Conservation (phyloP, 306 rosid genomes). For the Begonia peltatifolia region DNA sequence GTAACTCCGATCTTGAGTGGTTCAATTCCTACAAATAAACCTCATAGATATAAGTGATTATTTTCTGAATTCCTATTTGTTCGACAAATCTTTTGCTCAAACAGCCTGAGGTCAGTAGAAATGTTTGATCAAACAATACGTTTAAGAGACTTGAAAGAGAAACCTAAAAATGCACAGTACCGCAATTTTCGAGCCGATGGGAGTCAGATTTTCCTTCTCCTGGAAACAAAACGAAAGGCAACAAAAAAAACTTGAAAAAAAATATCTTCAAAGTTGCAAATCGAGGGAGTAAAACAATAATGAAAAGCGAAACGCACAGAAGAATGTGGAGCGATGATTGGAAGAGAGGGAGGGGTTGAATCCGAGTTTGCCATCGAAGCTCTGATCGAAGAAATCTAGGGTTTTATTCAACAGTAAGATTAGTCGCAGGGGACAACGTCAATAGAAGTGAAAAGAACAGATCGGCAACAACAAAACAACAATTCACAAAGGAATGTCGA, state of each 20-base stretch:
- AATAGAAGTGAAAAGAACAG: neutral
- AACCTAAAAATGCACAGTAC: slow-evolving; percentile 15
- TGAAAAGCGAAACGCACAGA: slow-evolving; percentile 11
- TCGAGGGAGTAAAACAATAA: neutral
- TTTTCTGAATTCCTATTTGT: neutral
- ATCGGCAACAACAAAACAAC: neutral
- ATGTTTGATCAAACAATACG: too few species aligned
- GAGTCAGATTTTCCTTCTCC: slow-evolving; percentile 62
- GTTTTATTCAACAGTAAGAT: neutral
- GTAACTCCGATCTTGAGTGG: slow-evolving; percentile 86
- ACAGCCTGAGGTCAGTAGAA: neutral
- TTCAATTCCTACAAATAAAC: slow-evolving; percentile 54
- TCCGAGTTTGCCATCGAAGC: slow-evolving; percentile 26
- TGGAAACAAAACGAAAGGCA: slow-evolving; percentile 13
- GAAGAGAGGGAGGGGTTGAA: slow-evolving; percentile 14
- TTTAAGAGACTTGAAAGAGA: too few species aligned
- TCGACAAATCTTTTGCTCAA: neutral
- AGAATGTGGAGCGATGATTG: slow-evolving; percentile 19
- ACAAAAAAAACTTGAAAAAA: neutral
- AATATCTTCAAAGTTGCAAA: neutral
- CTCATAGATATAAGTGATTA: neutral
- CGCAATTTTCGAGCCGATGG: slow-evolving; percentile 54
- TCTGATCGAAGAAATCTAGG: slow-evolving; percentile 1
- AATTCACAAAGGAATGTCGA: neutral
- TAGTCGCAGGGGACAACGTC: neutral